These are phyloP conservation scores for Hymenoscyphus fructigenus DNA, from an alignment of 2,329 filamentous ascomycete genomes.

Conservation along the genomic window DNA sequence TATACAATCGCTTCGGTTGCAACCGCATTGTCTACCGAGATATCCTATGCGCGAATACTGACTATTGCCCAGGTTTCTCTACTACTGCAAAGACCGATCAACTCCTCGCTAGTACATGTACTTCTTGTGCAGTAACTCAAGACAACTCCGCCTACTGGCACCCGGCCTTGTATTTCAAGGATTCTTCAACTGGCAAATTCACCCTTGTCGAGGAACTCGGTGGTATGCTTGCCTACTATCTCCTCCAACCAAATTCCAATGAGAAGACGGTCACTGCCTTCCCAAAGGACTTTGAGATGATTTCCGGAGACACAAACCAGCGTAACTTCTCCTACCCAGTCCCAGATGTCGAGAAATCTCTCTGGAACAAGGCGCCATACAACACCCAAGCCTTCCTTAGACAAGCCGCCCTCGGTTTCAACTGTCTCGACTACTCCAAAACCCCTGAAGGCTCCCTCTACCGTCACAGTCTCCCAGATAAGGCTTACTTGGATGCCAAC, in stretches of 20 bases:
- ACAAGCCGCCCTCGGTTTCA: slow-evolving; percentile 88
- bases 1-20: background rate
- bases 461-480: slow-evolving; percentile 79
- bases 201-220: slow-evolving; percentile 72
- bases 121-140: slow-evolving; percentile 60
- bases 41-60: background rate
- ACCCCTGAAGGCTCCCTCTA: slow-evolving; percentile 60
- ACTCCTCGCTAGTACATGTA: slow-evolving; percentile 61
- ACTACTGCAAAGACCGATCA: slow-evolving; percentile 55
- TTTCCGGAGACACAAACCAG: slow-evolving; percentile 69
- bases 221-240: slow-evolving; percentile 89
- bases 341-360: slow-evolving; percentile 65
- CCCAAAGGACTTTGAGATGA: slow-evolving; percentile 75
- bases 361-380: slow-evolving; percentile 58
- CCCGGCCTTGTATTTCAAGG: slow-evolving; percentile 54
- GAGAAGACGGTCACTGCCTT: slow-evolving; percentile 66
- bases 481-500: slow-evolving; percentile 74
- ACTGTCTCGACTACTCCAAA: slow-evolving; percentile 80
- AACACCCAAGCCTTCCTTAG: slow-evolving; percentile 66
- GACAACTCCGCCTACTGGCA: slow-evolving; percentile 71
- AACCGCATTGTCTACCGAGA: background rate
- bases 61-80: slow-evolving; percentile 58
- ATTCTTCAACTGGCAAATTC: slow-evolving; percentile 39
- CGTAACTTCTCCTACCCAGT: slow-evolving; percentile 69
- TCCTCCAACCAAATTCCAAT: slow-evolving; percentile 62